A percentile compares a stretch with the other conserved stretches of the same genome.
These are phyloP conservation scores for Magnaporthales sp. DNA, from an alignment of 2,329 filamentous ascomycete species.

Conservation along the genomic window DNA sequence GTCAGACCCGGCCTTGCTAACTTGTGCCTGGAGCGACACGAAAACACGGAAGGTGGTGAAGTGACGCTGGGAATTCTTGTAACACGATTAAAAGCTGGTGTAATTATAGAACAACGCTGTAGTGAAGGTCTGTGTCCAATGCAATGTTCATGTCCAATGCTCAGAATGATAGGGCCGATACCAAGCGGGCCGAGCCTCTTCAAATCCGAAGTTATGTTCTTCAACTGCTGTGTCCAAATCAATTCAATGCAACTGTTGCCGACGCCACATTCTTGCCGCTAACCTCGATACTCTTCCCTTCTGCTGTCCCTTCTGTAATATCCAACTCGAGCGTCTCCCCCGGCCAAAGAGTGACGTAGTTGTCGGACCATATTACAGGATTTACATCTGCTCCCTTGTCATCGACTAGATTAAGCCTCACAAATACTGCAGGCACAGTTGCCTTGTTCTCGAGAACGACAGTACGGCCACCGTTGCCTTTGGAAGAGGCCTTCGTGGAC, in stretches of 20 bases:
- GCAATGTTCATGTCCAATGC: background rate
- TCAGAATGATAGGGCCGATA: background rate
- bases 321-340: slow-evolving; percentile 36
- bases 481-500: slow-evolving; percentile 13
- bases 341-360: slow-evolving; percentile 54
- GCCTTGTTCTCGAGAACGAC: slow-evolving; percentile 43
- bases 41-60: background rate
- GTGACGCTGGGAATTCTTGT: background rate
- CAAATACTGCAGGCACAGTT: slow-evolving; percentile 46
- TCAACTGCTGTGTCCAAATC: background rate
- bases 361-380: slow-evolving; percentile 51
- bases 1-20: background rate
- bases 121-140: background rate
- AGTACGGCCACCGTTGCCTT: slow-evolving; percentile 8
- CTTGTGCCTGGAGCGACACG: background rate
- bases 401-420: slow-evolving; percentile 42
- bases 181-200: background rate
- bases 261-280: slow-evolving; percentile 17
- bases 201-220: background rate
- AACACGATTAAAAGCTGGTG: background rate
- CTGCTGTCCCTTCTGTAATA: slow-evolving; percentile 13
- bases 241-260: slow-evolving; percentile 2
- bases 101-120: background rate
- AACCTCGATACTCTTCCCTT: slow-evolving; percentile 15
- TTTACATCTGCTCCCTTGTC: slow-evolving; percentile 31